phyloP scores from a whole-genome alignment of 2,329 filamentous ascomycete species.

The Neofusicoccum kwambonambiense region DNA sequence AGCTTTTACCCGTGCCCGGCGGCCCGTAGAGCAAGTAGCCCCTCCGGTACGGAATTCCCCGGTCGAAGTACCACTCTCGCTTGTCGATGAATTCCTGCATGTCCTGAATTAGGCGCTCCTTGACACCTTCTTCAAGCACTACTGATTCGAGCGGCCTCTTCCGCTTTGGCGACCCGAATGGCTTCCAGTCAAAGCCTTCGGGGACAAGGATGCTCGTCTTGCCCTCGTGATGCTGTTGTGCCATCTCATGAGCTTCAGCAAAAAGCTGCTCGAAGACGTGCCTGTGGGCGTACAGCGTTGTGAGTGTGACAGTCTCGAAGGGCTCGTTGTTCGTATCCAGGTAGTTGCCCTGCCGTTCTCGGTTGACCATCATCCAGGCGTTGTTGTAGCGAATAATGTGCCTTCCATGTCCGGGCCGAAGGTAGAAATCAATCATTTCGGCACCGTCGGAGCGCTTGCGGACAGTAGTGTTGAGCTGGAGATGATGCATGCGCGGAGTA shows the following conservation, averaged over 20 bases:
- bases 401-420: slow-evolving; percentile 87
- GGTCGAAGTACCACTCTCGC: slow-evolving; percentile 85
- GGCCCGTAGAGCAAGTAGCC: slow-evolving; percentile 89
- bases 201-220: slow-evolving; percentile 91
- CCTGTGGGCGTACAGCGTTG: slow-evolving; percentile 84
- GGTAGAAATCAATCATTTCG: slow-evolving; percentile 74
- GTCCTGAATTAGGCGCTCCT: slow-evolving; percentile 76
- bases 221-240: slow-evolving; percentile 77
- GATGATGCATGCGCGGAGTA: slow-evolving; percentile 61
- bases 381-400: slow-evolving; percentile 85
- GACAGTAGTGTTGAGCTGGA: slow-evolving; percentile 64
- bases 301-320: slow-evolving; percentile 91
- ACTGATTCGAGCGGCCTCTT: slow-evolving; percentile 89
- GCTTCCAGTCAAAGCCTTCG: slow-evolving; percentile 74
- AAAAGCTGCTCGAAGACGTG: slow-evolving; percentile 91
- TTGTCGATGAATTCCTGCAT: slow-evolving; percentile 78
- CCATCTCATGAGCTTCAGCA: slow-evolving; percentile 77
- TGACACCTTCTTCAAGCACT: slow-evolving; percentile 78
- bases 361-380: slow-evolving; percentile 82
- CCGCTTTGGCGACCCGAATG: slow-evolving; percentile 77
- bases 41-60: slow-evolving; percentile 89
- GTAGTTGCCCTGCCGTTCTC: slow-evolving; percentile 75
- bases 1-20: slow-evolving; percentile 89
- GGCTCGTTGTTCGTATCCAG: slow-evolving; percentile 80
- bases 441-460: slow-evolving; percentile 64